Conservation (phyloP, 2,329 filamentous ascomycete species). For the Verticillium tricorpus region DNA sequence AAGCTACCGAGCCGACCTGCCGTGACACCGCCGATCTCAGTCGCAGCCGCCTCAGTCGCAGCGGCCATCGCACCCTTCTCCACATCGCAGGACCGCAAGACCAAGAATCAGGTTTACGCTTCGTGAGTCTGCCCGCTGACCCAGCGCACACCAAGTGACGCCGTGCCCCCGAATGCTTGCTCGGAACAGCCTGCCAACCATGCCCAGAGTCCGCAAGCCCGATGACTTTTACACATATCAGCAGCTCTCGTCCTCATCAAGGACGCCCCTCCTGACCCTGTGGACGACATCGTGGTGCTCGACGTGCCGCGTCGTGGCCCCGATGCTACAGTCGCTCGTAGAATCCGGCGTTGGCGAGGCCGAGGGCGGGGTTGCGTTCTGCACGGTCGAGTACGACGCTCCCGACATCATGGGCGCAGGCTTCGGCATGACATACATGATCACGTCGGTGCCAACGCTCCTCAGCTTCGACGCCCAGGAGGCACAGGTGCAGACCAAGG, state of each 20-base stretch:
- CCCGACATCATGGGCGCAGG: slow-evolving; percentile 48
- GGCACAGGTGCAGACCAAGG: slow-evolving; percentile 41
- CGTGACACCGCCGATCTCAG: not conserved
- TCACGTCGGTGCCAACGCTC: slow-evolving; percentile 53
- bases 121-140: slow-evolving; percentile 20
- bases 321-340: slow-evolving; percentile 44
- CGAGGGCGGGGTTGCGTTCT: slow-evolving; percentile 52
- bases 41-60: not conserved
- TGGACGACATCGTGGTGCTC: slow-evolving; percentile 58
- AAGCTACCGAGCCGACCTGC: not conserved
- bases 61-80: slow-evolving; percentile 6
- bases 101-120: slow-evolving; percentile 29
- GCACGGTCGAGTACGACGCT: slow-evolving; percentile 51
- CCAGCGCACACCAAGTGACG: not conserved
- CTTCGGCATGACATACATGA: slow-evolving; percentile 52
- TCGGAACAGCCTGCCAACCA: not conserved
- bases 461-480: slow-evolving; percentile 54
- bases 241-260: slow-evolving; percentile 48
- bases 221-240: slow-evolving; percentile 52
- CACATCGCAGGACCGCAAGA: slow-evolving; percentile 9
- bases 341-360: slow-evolving; percentile 47
- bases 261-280: slow-evolving; percentile 52
- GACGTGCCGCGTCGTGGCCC: slow-evolving; percentile 46
- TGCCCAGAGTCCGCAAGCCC: slow-evolving; percentile 45
- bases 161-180: not conserved